Evolutionary conservation across 441 rosid species (phyloP), one percentile per base, ranked within the genome.

Genomic region (Melastoma candidum): DNA sequence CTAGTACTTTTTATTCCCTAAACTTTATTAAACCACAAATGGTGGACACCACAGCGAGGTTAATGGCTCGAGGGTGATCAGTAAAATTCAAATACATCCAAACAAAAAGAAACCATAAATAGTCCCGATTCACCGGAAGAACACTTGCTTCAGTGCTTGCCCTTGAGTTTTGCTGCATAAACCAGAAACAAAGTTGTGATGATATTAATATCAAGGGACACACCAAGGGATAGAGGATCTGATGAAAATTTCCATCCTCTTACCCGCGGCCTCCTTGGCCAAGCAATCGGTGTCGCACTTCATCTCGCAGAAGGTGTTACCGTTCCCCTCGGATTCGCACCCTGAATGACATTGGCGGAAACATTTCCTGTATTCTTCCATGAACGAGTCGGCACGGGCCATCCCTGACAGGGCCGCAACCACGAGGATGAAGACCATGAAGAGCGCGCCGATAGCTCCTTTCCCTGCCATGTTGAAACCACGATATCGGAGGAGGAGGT

Each of bases 251-350:
- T 36, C 5, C 1, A 14, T 44, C 11, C 27, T 1, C 5, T 25
- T 61, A 72, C 75, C 72, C 0, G 60, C 66, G 44, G 58, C 47
- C 7, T 70, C 73, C 46, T 69, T 56, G 27, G 68, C 53, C 11
- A 58, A 17, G 50, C 83, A 73, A 29, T 67, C 69, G 2, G 63
- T 22, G 32, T 80, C 74, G 53, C 83, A 73, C 63, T 59, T 77
- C 77, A 73, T 67, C 58, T 73, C 77, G 45, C 82, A 77, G 49
- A 49, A 43, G 47, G 57, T 51, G 22, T 29, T 44, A 51, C 67
- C 68, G 0, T 47, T 9, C 44, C 62, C 72, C 0, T 12, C 56
- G 7, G 44, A 10, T 4, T 6, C 3, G 66, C 81, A 78, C 9
- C 60, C 54, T 4, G 17, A 2, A 3, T 57, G 53, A 45, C 85